These are phyloP conservation scores for Lasiosphaeria miniovina DNA, from an alignment of 495 filamentous ascomycete genomes.

Conservation along the genomic window DNA sequence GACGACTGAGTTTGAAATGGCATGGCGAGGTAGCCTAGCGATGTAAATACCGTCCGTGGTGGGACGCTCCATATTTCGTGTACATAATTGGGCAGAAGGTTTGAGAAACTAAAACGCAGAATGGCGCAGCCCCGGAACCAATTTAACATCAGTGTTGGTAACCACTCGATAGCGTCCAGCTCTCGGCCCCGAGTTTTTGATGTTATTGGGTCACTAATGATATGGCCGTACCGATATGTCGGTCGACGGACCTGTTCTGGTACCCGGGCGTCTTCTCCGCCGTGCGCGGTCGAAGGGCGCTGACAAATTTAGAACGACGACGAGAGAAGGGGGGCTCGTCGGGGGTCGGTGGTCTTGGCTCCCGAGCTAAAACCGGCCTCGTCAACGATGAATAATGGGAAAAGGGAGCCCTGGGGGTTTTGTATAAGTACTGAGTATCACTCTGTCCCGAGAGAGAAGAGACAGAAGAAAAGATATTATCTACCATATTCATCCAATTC, in stretches of 20 bases:
- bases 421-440: not conserved
- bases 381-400: not conserved
- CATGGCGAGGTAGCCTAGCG: too few relatives aligned
- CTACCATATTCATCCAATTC: not conserved
- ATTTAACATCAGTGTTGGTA: too few relatives aligned
- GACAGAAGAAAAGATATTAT: not conserved
- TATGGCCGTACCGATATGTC: too few relatives aligned
- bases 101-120: too few relatives aligned
- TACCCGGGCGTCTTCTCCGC: not conserved
- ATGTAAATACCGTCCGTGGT: too few relatives aligned
- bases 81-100: too few relatives aligned
- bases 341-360: not conserved
- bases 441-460: not conserved
- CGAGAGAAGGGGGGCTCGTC: not conserved
- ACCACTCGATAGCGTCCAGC: too few relatives aligned
- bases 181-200: too few relatives aligned
- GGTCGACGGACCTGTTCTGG: too few relatives aligned
- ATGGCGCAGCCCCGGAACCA: too few relatives aligned
- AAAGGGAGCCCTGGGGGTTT: not conserved
- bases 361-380: not conserved
- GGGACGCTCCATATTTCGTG: too few relatives aligned
- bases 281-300: not conserved
- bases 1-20: conserved; percentile 1
- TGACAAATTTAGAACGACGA: not conserved
- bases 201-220: too few relatives aligned